These are phyloP conservation scores for Cryptosporidium ubiquitum DNA, from an alignment of 169 alveolate genomes.

Conservation along the genomic window DNA sequence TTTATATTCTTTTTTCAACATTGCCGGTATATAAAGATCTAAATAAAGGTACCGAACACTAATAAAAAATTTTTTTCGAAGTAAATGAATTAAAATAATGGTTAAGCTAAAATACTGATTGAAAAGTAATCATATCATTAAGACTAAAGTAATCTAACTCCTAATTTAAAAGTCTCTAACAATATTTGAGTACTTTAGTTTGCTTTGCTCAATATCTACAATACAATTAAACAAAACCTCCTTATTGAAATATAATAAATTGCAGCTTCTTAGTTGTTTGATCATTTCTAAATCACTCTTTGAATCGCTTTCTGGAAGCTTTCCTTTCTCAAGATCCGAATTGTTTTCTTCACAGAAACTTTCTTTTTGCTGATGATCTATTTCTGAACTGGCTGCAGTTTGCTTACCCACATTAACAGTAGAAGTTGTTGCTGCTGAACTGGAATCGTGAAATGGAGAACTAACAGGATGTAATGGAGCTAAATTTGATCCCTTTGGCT, in stretches of 20 bases:
- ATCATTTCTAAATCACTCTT: slow-evolving; percentile 28
- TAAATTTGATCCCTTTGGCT: neutral
- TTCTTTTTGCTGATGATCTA: neutral
- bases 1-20: neutral
- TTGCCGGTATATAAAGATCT: slow-evolving; percentile 5
- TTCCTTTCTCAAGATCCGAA: neutral
- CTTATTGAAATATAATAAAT: slow-evolving; percentile 30
- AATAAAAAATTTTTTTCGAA: neutral
- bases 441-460: neutral
- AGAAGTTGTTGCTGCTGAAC: neutral
- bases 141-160: neutral
- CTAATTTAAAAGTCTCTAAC: slow-evolving; percentile 17
- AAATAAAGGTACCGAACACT: slow-evolving; percentile 4
- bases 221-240: slow-evolving; percentile 51
- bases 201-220: slow-evolving; percentile 66
- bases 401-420: neutral
- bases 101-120: neutral
- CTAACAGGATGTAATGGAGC: neutral
- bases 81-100: neutral
- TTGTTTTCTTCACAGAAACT: neutral
- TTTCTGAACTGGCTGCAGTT: neutral
- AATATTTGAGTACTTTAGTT: slow-evolving; percentile 36
- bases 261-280: slow-evolving; percentile 27
- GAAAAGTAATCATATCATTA: neutral
- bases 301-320: neutral